Evolutionary conservation across 441 rosid genomes (phyloP).

Genomic region (Omphalea diandra): DNA sequence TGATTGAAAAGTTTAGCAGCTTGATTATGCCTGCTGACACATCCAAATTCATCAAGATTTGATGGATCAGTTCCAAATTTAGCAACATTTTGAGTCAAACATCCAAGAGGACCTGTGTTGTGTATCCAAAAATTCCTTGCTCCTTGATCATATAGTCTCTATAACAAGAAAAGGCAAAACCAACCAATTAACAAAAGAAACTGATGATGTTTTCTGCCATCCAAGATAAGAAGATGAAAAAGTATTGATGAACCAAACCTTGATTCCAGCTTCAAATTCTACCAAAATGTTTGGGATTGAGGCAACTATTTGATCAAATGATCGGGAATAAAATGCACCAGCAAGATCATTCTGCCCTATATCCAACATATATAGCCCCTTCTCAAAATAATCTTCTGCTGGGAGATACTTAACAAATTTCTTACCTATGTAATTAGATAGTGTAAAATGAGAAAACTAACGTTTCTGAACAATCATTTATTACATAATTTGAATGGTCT

Average conservation of each 20-base stretch:
- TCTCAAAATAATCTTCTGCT: conserved; percentile 31
- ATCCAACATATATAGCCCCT: conserved; percentile 45
- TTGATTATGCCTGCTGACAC: conserved; percentile 36
- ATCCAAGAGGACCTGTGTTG: conserved; percentile 51
- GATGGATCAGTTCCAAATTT: conserved; percentile 28
- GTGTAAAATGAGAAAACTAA: not conserved
- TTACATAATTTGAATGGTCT: too few relatives aligned
- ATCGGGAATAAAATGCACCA: conserved; percentile 29
- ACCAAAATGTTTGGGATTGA: conserved; percentile 31
- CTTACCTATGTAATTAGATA: conserved; percentile 30
- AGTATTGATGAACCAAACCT: conserved; percentile 25
- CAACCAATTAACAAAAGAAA: not conserved
- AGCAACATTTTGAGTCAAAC: conserved; percentile 41
- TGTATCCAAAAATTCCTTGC: conserved; percentile 61
- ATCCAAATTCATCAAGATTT: conserved; percentile 38
- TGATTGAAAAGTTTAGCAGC: conserved; percentile 42
- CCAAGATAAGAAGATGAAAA: not conserved
- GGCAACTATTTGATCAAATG: conserved; percentile 37
- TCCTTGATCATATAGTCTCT: conserved; percentile 37
- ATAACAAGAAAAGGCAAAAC: not conserved
- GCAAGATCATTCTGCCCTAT: conserved; percentile 49
- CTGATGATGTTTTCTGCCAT: not conserved
- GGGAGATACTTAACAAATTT: conserved; percentile 34
- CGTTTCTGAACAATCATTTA: not conserved
- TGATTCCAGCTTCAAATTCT: conserved; percentile 31